A percentile compares a stretch with the other conserved stretches of the same genome.
phyloP scores from a whole-genome alignment of 495 filamentous ascomycete genomes.

The Penicillium alfredii region DNA sequence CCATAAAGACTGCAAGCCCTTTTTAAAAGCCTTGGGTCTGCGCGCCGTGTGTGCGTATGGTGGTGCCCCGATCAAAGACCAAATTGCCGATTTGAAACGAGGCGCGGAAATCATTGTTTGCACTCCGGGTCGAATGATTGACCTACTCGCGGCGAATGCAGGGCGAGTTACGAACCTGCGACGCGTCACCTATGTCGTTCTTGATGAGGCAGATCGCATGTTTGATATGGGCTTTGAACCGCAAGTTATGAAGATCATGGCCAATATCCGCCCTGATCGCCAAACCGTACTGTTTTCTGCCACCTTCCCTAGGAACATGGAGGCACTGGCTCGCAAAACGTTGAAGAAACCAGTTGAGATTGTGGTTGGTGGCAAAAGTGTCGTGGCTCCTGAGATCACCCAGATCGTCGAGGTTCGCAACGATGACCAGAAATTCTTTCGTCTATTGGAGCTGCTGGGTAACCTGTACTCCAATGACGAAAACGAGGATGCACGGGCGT shows the following conservation, averaged over 20 bases:
- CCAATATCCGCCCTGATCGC: slow-evolving; percentile 81
- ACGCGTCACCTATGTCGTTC: slow-evolving; percentile 83
- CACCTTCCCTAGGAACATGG: slow-evolving; percentile 93
- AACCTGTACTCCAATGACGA: slow-evolving; percentile 71
- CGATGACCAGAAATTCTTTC: slow-evolving; percentile 77
- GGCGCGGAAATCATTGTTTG: slow-evolving; percentile 93
- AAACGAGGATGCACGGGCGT: slow-evolving; percentile 77
- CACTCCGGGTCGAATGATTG: slow-evolving; percentile 95
- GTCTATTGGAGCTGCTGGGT: slow-evolving; percentile 78
- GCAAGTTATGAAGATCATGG: slow-evolving; percentile 94
- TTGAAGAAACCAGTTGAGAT: slow-evolving; percentile 86
- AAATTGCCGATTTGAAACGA: slow-evolving; percentile 93
- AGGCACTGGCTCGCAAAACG: slow-evolving; percentile 80
- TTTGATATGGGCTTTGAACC: slow-evolving; percentile 99
- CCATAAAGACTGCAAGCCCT: slow-evolving; percentile 87
- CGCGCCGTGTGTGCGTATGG: slow-evolving; percentile 93
- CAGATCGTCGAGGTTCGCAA: slow-evolving; percentile 87
- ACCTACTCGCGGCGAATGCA: slow-evolving; percentile 85
- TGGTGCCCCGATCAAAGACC: slow-evolving; percentile 93
- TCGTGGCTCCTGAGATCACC: slow-evolving; percentile 90
- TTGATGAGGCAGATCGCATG: slow-evolving; percentile 98
- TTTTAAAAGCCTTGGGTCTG: slow-evolving; percentile 83
- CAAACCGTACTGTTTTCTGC: slow-evolving; percentile 96
- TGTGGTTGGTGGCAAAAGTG: slow-evolving; percentile 81
- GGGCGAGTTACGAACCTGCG: slow-evolving; percentile 87